A percentile compares a stretch with the other conserved stretches of the same genome.
These are phyloP conservation scores for Lagerstroemia speciosa DNA, from an alignment of 345 rosid species.

Conservation along the genomic window DNA sequence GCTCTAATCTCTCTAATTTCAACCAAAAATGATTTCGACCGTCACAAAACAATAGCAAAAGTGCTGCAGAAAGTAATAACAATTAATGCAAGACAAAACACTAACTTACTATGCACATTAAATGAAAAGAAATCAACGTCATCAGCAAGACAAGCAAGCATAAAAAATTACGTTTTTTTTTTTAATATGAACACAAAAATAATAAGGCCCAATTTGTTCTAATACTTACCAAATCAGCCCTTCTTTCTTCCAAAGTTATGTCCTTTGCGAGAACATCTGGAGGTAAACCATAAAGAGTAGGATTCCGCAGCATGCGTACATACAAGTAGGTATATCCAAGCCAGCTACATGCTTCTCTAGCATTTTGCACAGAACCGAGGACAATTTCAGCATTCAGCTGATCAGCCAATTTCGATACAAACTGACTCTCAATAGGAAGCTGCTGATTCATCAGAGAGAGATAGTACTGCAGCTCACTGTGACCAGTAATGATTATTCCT, in stretches of 20 bases:
- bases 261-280: slow-evolving; percentile 74
- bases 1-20: not conserved
- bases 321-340: slow-evolving; percentile 82
- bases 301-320: slow-evolving; percentile 82
- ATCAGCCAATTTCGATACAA: slow-evolving; percentile 86
- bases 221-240: slow-evolving; percentile 83
- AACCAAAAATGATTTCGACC: not conserved
- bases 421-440: slow-evolving; percentile 96
- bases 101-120: not conserved
- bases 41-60: not conserved
- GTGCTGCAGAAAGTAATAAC: not conserved
- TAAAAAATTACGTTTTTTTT: not conserved
- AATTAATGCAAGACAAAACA: not conserved
- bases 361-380: slow-evolving; percentile 94
- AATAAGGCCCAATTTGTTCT: not conserved
- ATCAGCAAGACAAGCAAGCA: not conserved
- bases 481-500: slow-evolving; percentile 95
- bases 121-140: not conserved
- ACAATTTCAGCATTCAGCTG: slow-evolving; percentile 98
- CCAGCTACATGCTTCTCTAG: slow-evolving; percentile 97
- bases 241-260: slow-evolving; percentile 71
- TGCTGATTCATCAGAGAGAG: slow-evolving; percentile 97
- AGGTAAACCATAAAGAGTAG: slow-evolving; percentile 75
- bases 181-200: not conserved
- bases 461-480: slow-evolving; percentile 78